Conservation (phyloP, 345 rosid genomes). For the Aegle marmelos region DNA sequence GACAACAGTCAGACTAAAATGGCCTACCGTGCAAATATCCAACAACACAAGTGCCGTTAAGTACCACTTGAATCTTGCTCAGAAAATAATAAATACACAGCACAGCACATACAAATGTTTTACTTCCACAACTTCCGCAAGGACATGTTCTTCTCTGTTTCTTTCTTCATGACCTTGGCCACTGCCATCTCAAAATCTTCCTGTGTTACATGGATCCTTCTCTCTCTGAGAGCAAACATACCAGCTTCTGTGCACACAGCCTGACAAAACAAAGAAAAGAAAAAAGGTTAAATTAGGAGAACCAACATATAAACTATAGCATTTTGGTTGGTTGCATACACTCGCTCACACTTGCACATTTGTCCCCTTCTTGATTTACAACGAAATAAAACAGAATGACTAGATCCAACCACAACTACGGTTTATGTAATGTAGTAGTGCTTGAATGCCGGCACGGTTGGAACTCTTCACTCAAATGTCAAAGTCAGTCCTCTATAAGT, state of each 20-base stretch:
- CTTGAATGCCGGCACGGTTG: background rate
- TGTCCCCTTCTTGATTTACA: background rate
- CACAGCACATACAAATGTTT: slow-evolving; percentile 5
- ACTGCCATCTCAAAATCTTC: slow-evolving; percentile 99
- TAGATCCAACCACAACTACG: background rate
- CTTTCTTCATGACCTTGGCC: slow-evolving; percentile 99
- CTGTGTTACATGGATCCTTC: slow-evolving; percentile 96
- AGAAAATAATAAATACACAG: background rate
- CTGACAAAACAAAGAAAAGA: slow-evolving; percentile 29
- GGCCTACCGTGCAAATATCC: slow-evolving; percentile 1
- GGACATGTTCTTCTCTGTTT: slow-evolving; percentile 98
- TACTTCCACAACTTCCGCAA: slow-evolving; percentile 97
- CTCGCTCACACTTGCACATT: background rate
- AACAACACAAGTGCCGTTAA: background rate
- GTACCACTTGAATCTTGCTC: slow-evolving; percentile 1
- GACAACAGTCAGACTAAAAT: slow-evolving; percentile 2
- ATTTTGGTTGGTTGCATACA: background rate
- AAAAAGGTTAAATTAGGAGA: background rate
- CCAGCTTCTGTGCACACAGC: slow-evolving; percentile 99
- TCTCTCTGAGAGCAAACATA: slow-evolving; percentile 97
- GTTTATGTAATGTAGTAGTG: too few relatives aligned
- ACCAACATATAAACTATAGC: background rate
- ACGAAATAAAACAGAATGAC: background rate
- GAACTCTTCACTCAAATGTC: background rate
- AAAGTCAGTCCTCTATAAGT: background rate